phyloP scores from a whole-genome alignment of 768 basidiomycete species.

The Trametopsis cervina region DNA sequence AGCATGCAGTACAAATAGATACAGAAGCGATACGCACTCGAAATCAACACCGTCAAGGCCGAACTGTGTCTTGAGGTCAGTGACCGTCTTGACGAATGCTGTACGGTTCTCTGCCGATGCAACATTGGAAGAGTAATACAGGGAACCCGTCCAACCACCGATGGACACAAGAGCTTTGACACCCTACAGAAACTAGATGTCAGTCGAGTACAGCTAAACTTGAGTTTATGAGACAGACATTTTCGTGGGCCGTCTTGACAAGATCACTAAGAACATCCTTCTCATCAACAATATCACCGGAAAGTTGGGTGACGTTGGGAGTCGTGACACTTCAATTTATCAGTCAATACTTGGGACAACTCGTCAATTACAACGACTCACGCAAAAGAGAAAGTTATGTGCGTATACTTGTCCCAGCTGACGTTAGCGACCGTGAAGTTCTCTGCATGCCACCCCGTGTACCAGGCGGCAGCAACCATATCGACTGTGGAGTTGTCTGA shows the following conservation, averaged over 20 bases:
- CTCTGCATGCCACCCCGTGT: slow-evolving; percentile 42
- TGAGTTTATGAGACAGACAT: no score
- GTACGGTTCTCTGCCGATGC: slow-evolving; percentile 48
- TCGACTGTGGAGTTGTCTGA: slow-evolving; percentile 10
- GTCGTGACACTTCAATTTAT: slow-evolving; percentile 16
- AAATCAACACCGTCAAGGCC: slow-evolving; percentile 61
- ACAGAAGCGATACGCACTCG: slow-evolving; percentile 38
- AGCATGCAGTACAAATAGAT: background rate
- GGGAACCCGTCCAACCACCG: slow-evolving; percentile 63
- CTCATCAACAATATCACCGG: slow-evolving; percentile 13
- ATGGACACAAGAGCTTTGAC: slow-evolving; percentile 54
- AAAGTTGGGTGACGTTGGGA: slow-evolving; percentile 17
- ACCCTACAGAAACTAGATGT: slow-evolving; percentile 29
- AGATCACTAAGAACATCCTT: slow-evolving; percentile 16
- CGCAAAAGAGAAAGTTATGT: slow-evolving; percentile 58
- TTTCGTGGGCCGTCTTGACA: slow-evolving; percentile 20
- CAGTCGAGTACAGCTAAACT: background rate
- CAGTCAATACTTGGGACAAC: no score
- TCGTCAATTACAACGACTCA: no score
- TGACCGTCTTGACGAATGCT: slow-evolving; percentile 48
- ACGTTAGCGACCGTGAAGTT: slow-evolving; percentile 36
- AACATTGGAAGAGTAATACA: slow-evolving; percentile 52
- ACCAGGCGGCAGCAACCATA: slow-evolving; percentile 46
- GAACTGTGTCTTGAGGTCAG: slow-evolving; percentile 40
- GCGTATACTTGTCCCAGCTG: slow-evolving; percentile 49